These are phyloP conservation scores for Mucor lusitanicus DNA, from an alignment of 371 early-diverging fungal genomes.

Conservation along the genomic window DNA sequence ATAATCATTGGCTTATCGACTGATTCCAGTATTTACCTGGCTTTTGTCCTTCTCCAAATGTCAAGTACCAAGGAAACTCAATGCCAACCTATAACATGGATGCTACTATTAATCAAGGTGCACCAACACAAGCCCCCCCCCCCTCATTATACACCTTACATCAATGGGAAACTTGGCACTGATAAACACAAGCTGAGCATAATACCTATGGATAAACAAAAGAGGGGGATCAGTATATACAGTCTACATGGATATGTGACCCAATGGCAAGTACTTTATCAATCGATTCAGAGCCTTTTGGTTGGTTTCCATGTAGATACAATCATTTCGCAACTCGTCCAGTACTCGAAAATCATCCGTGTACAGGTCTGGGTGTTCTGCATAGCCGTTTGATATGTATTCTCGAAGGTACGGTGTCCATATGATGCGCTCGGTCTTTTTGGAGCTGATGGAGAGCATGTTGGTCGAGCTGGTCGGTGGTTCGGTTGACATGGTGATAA, in stretches of 20 bases:
- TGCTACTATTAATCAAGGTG: not conserved
- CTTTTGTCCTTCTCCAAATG: conserved; percentile 37
- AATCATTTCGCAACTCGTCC: conserved; percentile 76
- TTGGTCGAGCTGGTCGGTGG: conserved; percentile 20
- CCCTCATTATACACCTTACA: conserved; percentile 53
- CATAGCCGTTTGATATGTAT: conserved; percentile 75
- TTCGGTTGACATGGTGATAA: not conserved
- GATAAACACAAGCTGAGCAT: conserved; percentile 82
- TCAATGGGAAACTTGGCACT: conserved; percentile 85
- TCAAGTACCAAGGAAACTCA: conserved; percentile 70
- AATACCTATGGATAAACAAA: conserved; percentile 56
- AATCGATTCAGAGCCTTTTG: conserved; percentile 69
- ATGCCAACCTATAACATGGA: conserved; percentile 53
- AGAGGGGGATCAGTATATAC: too few relatives aligned
- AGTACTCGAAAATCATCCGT: conserved; percentile 84
- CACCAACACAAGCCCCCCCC: too few relatives aligned
- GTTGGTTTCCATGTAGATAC: conserved; percentile 70
- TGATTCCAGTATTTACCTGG: too few relatives aligned
- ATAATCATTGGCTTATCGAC: too few relatives aligned
- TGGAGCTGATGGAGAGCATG: conserved; percentile 54
- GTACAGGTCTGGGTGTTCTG: conserved; percentile 84
- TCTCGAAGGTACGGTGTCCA: conserved; percentile 64
- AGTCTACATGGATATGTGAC: too few relatives aligned
- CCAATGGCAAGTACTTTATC: conserved; percentile 68
- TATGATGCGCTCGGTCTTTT: conserved; percentile 55